phyloP scores from a whole-genome alignment of 2,329 filamentous ascomycete genomes.

The Alternaria conjuncta region DNA sequence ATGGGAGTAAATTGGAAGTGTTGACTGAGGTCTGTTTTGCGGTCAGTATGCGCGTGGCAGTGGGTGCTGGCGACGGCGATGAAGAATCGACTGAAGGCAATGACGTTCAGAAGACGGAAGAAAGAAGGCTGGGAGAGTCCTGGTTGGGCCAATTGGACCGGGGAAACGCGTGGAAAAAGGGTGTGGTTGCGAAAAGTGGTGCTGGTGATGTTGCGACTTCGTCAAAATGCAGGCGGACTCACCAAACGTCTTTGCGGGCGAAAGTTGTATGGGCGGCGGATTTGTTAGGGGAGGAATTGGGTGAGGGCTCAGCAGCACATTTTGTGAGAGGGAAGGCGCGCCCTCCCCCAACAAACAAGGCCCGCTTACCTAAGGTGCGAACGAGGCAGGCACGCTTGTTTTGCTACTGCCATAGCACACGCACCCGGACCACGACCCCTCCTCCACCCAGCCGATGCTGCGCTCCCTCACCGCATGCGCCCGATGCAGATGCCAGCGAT shows the following conservation, averaged over 20 bases:
- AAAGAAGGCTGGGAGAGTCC: slow-evolving; percentile 34
- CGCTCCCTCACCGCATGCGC: slow-evolving; percentile 22
- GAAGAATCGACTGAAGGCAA: slow-evolving; percentile 42
- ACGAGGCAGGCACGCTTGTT: slow-evolving; percentile 19
- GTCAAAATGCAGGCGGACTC: slow-evolving; percentile 36
- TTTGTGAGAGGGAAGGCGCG: slow-evolving; percentile 11
- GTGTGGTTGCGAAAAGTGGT: slow-evolving; percentile 35
- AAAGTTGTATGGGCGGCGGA: slow-evolving; percentile 32
- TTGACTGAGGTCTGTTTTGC: slow-evolving; percentile 37
- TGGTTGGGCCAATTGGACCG: slow-evolving; percentile 35
- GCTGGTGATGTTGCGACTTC: slow-evolving; percentile 23
- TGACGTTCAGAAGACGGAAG: slow-evolving; percentile 33
- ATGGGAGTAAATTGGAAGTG: slow-evolving; percentile 23
- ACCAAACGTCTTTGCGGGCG: slow-evolving; percentile 39
- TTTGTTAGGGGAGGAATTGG: slow-evolving; percentile 14
- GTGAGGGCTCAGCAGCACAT: slow-evolving; percentile 11
- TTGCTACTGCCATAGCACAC: slow-evolving; percentile 18
- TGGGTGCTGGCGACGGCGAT: slow-evolving; percentile 32
- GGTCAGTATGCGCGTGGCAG: slow-evolving; percentile 38
- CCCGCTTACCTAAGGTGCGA: slow-evolving; percentile 11
- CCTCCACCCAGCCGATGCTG: slow-evolving; percentile 17
- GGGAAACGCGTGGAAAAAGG: slow-evolving; percentile 44
- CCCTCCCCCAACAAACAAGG: slow-evolving; percentile 9
- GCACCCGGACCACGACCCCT: slow-evolving; percentile 19
- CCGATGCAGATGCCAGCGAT: slow-evolving; percentile 8